phyloP scores from a whole-genome alignment of 495 filamentous ascomycete genomes.

The Xylaria nigripes region DNA sequence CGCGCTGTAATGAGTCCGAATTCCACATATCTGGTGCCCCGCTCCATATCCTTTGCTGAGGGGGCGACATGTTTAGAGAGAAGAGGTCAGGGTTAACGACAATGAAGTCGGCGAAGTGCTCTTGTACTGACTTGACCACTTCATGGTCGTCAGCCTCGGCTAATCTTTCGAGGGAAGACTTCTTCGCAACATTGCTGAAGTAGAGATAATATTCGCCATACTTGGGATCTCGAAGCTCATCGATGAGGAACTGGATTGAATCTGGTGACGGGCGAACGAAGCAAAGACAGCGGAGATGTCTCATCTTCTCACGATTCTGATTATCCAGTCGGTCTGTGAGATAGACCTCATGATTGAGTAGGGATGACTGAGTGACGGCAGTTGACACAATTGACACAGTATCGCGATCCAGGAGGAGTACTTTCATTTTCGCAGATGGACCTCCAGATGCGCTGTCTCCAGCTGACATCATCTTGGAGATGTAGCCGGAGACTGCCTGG shows the following conservation, averaged over 20 bases:
- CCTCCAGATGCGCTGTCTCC: slow-evolving; percentile 64
- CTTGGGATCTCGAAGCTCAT: slow-evolving; percentile 91
- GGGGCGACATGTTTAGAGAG: slow-evolving; percentile 67
- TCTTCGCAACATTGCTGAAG: slow-evolving; percentile 94
- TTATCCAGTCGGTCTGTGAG: slow-evolving; percentile 96
- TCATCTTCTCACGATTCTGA: slow-evolving; percentile 87
- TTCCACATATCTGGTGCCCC: slow-evolving; percentile 83
- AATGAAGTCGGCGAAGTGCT: slow-evolving; percentile 91
- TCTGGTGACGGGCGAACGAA: slow-evolving; percentile 87
- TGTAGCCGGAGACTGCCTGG: slow-evolving; percentile 84
- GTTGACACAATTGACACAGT: slow-evolving; percentile 91
- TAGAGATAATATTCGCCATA: slow-evolving; percentile 97
- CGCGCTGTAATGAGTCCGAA: slow-evolving; percentile 70
- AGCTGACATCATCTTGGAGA: slow-evolving; percentile 91
- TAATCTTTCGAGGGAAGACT: slow-evolving; percentile 88
- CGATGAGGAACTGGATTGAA: slow-evolving; percentile 86
- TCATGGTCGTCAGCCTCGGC: slow-evolving; percentile 98
- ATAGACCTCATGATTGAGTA: slow-evolving; percentile 97
- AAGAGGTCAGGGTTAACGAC: slow-evolving; percentile 93
- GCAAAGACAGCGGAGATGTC: slow-evolving; percentile 86
- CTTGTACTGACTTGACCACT: slow-evolving; percentile 84
- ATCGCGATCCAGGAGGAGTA: slow-evolving; percentile 87
- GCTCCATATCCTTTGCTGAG: slow-evolving; percentile 70
- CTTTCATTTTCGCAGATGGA: slow-evolving; percentile 95
- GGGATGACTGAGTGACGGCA: slow-evolving; percentile 86